Evolutionary conservation across 2,329 filamentous ascomycete species (phyloP), one percentile per base, ranked within the genome.

Genomic region (Ascochyta viciae-villosae): DNA sequence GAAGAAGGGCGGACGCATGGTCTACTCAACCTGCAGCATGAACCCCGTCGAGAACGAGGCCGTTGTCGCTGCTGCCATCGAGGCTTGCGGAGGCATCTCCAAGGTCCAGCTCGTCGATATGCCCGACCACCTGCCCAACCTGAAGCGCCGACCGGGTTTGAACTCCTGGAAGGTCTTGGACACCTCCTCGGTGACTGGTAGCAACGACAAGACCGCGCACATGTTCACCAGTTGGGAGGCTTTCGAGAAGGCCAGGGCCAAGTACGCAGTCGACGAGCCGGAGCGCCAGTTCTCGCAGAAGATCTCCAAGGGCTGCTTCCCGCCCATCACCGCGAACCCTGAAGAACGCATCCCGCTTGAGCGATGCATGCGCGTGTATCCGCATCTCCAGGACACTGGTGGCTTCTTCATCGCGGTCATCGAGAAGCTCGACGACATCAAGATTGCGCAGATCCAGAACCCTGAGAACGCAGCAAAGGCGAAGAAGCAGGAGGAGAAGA

Each of bases 21-120:
- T 99, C 48, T 99, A 98, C 80, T 98, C 94, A 3, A 99, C 95
- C 19, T 99, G 95, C 83, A 97, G 92, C 76, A 92, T 99, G 90
- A 99, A 99, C 78, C 95, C 95, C 0, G 87, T 98, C 26, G 95
- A 99, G 81, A 96, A 99, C 71, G 95, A 99, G 78, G 89, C 95
- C 6, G 92, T 98, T 15, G 82, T 99, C 57, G 87, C 91, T 1
- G 89, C 89, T 24, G 95, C 95, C 10, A 93, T 99, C 66, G 89
- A 92, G 66, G 86, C 93, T 53, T 98, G 93, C 70, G 95, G 95
- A 60, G 95, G 95, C 3, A 78, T 86, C 4, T 82, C 84, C 13
- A 95, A 93, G 71, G 89, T 99, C 45, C 85, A 89, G 62, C 88
- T 99, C 40, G 76, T 98, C 52, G 92, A 97, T 75, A 95, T 90